phyloP scores from a whole-genome alignment of 2,329 filamentous ascomycete species.

The Colletotrichum sansevieriae region DNA sequence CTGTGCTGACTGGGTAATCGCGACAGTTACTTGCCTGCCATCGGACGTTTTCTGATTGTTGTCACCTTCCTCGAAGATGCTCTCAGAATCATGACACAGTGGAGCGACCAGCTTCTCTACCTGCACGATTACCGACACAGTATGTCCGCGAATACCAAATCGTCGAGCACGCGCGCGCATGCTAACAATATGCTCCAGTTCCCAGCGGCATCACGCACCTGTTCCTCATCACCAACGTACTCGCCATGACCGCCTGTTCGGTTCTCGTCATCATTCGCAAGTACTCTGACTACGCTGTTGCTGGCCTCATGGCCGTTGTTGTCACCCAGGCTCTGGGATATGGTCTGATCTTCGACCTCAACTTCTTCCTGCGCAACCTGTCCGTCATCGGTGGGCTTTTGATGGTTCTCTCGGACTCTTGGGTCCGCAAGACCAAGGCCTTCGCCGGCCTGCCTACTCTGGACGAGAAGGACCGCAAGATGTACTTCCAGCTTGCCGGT shows the following conservation, averaged over 20 bases:
- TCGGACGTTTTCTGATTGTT: conserved; percentile 97
- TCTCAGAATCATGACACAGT: conserved; percentile 96
- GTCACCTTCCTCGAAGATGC: conserved; percentile 99
- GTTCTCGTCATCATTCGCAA: conserved; percentile 90
- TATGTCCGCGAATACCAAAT: conserved; percentile 63
- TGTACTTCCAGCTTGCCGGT: conserved; percentile 99
- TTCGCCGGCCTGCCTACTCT: conserved; percentile 94
- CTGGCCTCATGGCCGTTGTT: conserved; percentile 90
- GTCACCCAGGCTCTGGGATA: conserved; percentile 95
- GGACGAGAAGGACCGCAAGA: conserved; percentile 99
- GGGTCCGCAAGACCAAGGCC: conserved; percentile 97
- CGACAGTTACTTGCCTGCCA: conserved; percentile 87
- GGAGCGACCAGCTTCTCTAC: conserved; percentile 93
- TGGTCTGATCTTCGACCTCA: conserved; percentile 97
- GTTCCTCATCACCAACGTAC: conserved; percentile 91
- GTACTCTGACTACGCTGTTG: conserved; percentile 93
- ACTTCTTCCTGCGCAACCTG: conserved; percentile 99
- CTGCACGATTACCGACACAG: conserved; percentile 93
- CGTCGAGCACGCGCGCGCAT: not conserved
- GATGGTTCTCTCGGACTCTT: conserved; percentile 98
- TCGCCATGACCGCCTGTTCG: conserved; percentile 88
- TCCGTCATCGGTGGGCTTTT: conserved; percentile 96
- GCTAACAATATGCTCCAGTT: conserved; percentile 66
- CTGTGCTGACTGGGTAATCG: conserved; percentile 44
- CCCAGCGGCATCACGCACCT: conserved; percentile 89